Conservation (phyloP, 75 land plant species). For the Chamaecyparis obtusa region DNA sequence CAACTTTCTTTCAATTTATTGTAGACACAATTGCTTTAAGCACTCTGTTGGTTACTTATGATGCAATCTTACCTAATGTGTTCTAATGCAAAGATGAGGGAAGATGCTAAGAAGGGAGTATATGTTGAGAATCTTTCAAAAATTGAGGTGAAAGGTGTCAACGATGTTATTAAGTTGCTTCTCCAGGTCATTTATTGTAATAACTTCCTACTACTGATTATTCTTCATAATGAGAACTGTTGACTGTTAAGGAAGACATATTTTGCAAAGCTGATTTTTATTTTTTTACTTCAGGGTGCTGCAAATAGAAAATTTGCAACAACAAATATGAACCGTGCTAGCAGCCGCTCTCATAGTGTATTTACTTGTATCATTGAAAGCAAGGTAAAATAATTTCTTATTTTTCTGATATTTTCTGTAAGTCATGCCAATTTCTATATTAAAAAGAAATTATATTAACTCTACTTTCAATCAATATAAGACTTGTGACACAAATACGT, state of each 20-base stretch:
- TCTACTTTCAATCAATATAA: no score
- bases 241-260: background rate
- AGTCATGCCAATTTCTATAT: no score
- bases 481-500: no score
- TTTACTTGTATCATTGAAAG: constrained; percentile 94
- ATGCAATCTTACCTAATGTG: background rate
- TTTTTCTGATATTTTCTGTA: background rate
- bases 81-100: constrained; percentile 60
- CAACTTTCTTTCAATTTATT: background rate
- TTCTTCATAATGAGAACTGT: background rate
- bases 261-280: background rate
- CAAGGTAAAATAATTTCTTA: constrained; percentile 42
- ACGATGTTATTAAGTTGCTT: constrained; percentile 83
- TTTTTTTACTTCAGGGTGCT: constrained; percentile 62
- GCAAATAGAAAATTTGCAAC: constrained; percentile 94
- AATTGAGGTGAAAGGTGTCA: constrained; percentile 78
- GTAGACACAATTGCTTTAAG: background rate
- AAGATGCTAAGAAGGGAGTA: constrained; percentile 89
- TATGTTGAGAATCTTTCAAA: constrained; percentile 90
- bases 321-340: constrained; percentile 95
- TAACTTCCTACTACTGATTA: background rate
- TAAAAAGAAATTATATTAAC: no score
- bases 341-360: constrained; percentile 98
- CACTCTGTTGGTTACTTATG: background rate
- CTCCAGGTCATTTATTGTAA: constrained; percentile 51